Evolutionary conservation across 768 basidiomycete genomes (phyloP).

Genomic region (Lactifluus subvellereus): DNA sequence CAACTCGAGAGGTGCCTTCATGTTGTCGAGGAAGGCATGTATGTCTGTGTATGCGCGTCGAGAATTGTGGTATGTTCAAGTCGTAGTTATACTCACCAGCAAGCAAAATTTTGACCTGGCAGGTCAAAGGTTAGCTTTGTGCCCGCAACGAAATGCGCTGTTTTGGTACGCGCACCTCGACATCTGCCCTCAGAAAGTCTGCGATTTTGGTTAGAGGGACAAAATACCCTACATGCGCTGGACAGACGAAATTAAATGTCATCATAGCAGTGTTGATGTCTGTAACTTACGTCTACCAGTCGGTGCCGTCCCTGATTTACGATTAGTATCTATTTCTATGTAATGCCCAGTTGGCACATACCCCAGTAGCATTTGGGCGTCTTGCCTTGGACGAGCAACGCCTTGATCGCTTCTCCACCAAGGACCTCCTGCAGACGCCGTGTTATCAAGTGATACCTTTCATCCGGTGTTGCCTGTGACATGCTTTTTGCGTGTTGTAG

Average conservation of each 20-base stretch:
- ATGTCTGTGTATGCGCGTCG: constrained; percentile 50
- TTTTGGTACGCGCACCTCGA: constrained; percentile 49
- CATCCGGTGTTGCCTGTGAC: constrained; percentile 26
- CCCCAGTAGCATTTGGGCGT: constrained; percentile 91
- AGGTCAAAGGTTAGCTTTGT: constrained; percentile 10
- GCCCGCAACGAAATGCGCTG: constrained; percentile 24
- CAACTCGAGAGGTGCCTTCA: constrained; percentile 92
- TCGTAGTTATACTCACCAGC: constrained; percentile 47
- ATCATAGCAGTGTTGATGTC: neutral
- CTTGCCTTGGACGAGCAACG: constrained; percentile 70
- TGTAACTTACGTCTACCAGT: constrained; percentile 81
- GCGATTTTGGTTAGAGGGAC: constrained; percentile 93
- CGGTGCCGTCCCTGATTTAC: constrained; percentile 70
- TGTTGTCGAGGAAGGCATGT: constrained; percentile 95
- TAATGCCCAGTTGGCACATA: constrained; percentile 34
- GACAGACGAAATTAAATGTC: neutral
- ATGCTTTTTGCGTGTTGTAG: neutral
- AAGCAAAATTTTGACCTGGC: constrained; percentile 68
- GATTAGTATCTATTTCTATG: neutral
- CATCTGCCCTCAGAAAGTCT: constrained; percentile 91
- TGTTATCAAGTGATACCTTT: constrained; percentile 78
- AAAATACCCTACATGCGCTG: constrained; percentile 97
- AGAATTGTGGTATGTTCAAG: neutral
- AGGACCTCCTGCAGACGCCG: constrained; percentile 83
- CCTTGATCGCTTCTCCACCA: constrained; percentile 77